Base-by-base conservation (phyloP, 2,329 filamentous ascomycete species). In the Rasamsonia emersonii region DNA sequence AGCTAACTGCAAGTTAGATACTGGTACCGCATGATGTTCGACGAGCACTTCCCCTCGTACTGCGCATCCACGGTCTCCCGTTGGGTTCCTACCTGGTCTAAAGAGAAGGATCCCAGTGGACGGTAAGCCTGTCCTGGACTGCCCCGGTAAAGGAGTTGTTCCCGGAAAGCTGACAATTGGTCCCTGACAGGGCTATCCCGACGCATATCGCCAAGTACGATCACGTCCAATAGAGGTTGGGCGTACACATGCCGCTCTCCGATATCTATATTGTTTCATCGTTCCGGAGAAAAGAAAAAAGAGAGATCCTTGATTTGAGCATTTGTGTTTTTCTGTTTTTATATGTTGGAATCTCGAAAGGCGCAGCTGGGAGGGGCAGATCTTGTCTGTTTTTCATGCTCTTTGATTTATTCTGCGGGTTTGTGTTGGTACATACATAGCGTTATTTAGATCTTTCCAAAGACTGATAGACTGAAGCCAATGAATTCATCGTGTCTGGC, bases 1-100 rank as follows among this genome's bases (percentile, higher is more conserved):
- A 31, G 33, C 41, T 51, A 36, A 51, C 48, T 27, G 16, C 17
- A 14, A 20, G 31, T 18, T 46, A 82, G 78, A 28, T 93, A 94
- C 73, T 98, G 91, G 91, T 98, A 98, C 68, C 81, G 91, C 51
- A 73, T 69, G 59, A 96, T 98, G 89, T 98, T 96, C 58, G 91
- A 98, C 61, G 89, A 98, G 73, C 89, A 93, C 64, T 98, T 96
- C 75, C 91, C 91, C 28, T 74, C 79, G 35, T 80, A 80, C 54
- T 96, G 89, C 58, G 93, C 91, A 6, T 79, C 76, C 38, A 98
- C 91, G 5, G 91, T 98, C 33, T 82, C 85, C 83, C 75, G 91
- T 54, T 98, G 91, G 93, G 86, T 84, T 36, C 91, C 91, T 17
- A 98, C 84, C 21, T 98, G 91, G 91, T 93, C 85, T 35, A 83